phyloP scores from a whole-genome alignment of 345 rosid species.

The Atalantia buxifolia region DNA sequence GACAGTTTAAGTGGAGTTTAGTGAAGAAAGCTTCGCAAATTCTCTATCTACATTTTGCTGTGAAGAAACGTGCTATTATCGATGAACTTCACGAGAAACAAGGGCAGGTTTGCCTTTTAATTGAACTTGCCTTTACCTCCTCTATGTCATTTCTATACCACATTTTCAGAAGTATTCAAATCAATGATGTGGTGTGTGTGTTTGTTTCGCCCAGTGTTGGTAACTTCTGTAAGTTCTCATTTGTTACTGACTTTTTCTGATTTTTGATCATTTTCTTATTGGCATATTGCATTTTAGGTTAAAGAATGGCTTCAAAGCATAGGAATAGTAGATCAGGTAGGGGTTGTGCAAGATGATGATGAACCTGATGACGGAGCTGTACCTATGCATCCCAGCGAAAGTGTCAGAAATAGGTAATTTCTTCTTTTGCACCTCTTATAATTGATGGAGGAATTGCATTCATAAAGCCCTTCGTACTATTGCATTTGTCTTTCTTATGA shows the following conservation, averaged over 20 bases:
- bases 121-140: background rate
- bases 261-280: background rate
- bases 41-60: conserved; percentile 71
- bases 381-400: conserved; percentile 61
- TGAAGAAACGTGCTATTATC: conserved; percentile 72
- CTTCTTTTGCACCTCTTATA: background rate
- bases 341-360: conserved; percentile 77
- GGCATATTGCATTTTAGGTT: conserved; percentile 38
- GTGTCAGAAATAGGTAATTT: conserved; percentile 61
- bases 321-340: conserved; percentile 70
- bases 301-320: conserved; percentile 90
- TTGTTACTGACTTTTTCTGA: background rate
- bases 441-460: background rate
- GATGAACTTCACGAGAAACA: conserved; percentile 89
- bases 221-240: background rate
- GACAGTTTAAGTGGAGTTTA: conserved; percentile 82
- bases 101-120: conserved; percentile 52
- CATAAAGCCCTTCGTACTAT: background rate
- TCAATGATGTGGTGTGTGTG: background rate
- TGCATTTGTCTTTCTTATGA: conserved; percentile 5
- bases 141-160: background rate
- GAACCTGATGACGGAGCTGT: conserved; percentile 92
- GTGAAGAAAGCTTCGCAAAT: conserved; percentile 95
- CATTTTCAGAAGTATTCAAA: background rate
- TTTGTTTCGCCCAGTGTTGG: background rate